A percentile compares a stretch with the other conserved stretches of the same genome.
Conservation (phyloP, 2,329 filamentous ascomycete species). For the Xylariaceae sp. region DNA sequence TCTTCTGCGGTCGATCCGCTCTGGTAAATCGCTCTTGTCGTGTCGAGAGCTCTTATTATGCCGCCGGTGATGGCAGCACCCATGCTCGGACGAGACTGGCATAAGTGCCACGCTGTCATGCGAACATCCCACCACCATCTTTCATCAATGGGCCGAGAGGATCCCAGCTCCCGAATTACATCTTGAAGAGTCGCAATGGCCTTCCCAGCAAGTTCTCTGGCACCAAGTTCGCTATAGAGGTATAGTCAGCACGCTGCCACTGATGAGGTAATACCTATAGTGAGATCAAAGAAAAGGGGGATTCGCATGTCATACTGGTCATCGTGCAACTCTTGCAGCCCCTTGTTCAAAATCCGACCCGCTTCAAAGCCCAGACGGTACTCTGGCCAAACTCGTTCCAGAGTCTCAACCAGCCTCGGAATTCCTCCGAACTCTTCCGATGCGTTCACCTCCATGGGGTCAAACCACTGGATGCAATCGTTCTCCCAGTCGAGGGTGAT, state of each 20-base stretch:
- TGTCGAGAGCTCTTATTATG: conserved; percentile 42
- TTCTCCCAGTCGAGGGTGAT: conserved; percentile 61
- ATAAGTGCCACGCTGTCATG: conserved; percentile 57
- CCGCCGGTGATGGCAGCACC: conserved; percentile 52
- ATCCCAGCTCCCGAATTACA: conserved; percentile 37
- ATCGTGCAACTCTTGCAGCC: conserved; percentile 44
- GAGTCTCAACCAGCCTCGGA: conserved; percentile 51
- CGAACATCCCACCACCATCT: conserved; percentile 53
- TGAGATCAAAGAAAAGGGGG: not conserved
- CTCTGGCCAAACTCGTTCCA: conserved; percentile 56
- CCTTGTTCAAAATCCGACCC: conserved; percentile 40
- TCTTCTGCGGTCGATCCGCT: conserved; percentile 22
- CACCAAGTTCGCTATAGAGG: conserved; percentile 43
- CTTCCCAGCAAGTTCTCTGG: conserved; percentile 51
- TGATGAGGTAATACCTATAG: not conserved
- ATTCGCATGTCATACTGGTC: conserved; percentile 40
- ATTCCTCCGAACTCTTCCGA: conserved; percentile 47
- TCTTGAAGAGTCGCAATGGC: conserved; percentile 47
- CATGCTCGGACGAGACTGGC: conserved; percentile 63
- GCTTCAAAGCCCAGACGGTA: conserved; percentile 44
- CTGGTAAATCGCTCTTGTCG: conserved; percentile 30
- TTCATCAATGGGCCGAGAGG: conserved; percentile 25
- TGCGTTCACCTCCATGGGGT: conserved; percentile 45
- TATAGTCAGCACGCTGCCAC: not conserved
- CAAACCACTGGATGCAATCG: conserved; percentile 52